Evolutionary conservation across 257 asterid genomes (phyloP).

Genomic region (Leptodermis oblonga): DNA sequence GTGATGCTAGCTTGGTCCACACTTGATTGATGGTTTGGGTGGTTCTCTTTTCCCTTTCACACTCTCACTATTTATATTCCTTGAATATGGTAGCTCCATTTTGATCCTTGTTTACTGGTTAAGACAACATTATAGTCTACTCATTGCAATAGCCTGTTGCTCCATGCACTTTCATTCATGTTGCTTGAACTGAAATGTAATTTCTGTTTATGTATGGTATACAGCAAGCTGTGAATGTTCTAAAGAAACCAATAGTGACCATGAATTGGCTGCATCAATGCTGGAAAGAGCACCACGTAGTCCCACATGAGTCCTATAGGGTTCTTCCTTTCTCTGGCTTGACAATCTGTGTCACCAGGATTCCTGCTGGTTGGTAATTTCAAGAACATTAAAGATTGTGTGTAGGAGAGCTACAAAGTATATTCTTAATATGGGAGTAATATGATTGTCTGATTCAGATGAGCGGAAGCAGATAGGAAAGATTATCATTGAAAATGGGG

Average conservation of each 20-base stretch:
- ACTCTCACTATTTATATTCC: background rate
- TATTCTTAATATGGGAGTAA: constrained; percentile 7
- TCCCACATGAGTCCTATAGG: constrained; percentile 80
- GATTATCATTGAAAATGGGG: constrained; percentile 71
- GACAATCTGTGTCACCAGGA: constrained; percentile 74
- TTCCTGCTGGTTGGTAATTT: constrained; percentile 63
- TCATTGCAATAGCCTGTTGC: background rate
- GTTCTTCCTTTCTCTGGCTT: constrained; percentile 90
- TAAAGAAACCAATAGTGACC: constrained; percentile 80
- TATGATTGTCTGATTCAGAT: constrained; percentile 40
- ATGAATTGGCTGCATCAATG: constrained; percentile 83
- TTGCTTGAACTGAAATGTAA: constrained; percentile 18
- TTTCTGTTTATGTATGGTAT: constrained; percentile 18
- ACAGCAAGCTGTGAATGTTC: constrained; percentile 78
- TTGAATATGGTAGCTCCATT: background rate
- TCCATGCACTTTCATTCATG: constrained; percentile 12
- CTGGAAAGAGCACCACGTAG: constrained; percentile 98
- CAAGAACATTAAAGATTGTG: background rate
- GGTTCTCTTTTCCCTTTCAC: background rate
- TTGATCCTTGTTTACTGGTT: background rate
- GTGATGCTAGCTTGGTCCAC: background rate
- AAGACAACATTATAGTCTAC: background rate
- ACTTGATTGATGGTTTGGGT: background rate
- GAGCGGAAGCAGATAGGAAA: constrained; percentile 80
- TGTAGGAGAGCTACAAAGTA: constrained; percentile 12